Evolutionary conservation across 2,329 filamentous ascomycete species (phyloP).

Genomic region (Botrytis sinoallii): DNA sequence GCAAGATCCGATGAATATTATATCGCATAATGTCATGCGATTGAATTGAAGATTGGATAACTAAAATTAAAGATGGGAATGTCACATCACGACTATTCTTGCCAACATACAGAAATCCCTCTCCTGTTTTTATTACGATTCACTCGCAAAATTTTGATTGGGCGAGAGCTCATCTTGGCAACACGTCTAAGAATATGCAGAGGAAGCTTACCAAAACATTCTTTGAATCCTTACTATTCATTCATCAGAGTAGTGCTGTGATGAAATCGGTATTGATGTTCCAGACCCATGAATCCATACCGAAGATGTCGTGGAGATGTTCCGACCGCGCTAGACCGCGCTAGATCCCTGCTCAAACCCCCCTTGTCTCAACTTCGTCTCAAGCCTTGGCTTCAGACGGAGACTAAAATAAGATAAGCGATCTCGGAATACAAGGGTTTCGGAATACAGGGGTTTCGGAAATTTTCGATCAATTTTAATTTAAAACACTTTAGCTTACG

Average conservation of each 20-base stretch:
- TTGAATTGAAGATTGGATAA: not conserved
- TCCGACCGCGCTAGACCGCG: not conserved
- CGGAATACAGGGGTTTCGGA: not conserved
- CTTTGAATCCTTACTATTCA: not conserved
- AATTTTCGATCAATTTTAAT: not conserved
- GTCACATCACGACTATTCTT: not conserved
- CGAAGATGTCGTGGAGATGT: not conserved
- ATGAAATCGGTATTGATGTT: not conserved
- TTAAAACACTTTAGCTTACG: conserved; percentile 6
- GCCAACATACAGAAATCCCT: no score
- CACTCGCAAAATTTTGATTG: not conserved
- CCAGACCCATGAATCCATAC: not conserved
- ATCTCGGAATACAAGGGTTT: not conserved
- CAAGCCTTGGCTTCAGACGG: not conserved
- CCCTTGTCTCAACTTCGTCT: conserved; percentile 19
- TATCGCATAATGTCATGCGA: not conserved
- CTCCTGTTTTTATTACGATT: not conserved
- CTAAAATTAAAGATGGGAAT: not conserved
- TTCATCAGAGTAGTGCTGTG: not conserved
- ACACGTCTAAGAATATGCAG: not conserved
- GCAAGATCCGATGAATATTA: not conserved
- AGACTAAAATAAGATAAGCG: conserved; percentile 10
- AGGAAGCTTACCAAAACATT: not conserved
- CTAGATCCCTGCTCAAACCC: conserved; percentile 5
- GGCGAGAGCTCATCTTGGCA: not conserved